Percentiles rank a stretch among this genome's conserved stretches.
These are phyloP conservation scores for Pittosporum tobira DNA, from an alignment of 129 eudicot genomes.

Conservation along the genomic window DNA sequence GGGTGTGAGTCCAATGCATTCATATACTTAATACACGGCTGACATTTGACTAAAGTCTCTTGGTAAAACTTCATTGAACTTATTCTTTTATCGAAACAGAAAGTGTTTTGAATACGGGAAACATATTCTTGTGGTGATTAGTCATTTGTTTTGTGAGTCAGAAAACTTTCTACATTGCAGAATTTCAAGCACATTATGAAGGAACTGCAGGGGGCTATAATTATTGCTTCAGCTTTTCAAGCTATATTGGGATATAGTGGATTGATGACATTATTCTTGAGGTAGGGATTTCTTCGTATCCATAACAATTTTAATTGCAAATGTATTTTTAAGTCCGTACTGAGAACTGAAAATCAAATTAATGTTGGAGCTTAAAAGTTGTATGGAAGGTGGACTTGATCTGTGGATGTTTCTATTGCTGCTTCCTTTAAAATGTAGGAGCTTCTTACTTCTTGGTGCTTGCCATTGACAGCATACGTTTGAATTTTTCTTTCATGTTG, in stretches of 20 bases:
- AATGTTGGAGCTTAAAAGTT: not conserved
- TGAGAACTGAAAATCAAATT: not conserved
- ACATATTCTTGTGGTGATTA: not conserved
- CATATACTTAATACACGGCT: too few species aligned
- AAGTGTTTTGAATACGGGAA: too few species aligned
- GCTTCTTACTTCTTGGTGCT: not conserved
- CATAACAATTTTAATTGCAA: not conserved
- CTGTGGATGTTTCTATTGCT: not conserved
- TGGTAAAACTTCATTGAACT: too few species aligned
- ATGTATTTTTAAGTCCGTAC: not conserved
- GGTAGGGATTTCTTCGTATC: slow-evolving; percentile 31
- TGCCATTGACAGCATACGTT: too few species aligned
- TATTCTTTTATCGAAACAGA: too few species aligned
- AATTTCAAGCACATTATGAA: slow-evolving; percentile 95
- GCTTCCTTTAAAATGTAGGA: not conserved
- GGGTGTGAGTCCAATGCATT: too few species aligned
- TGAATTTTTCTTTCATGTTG: too few species aligned
- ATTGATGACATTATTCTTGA: slow-evolving; percentile 64
- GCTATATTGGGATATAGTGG: slow-evolving; percentile 93
- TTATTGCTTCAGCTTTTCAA: slow-evolving; percentile 84
- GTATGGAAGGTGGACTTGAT: not conserved
- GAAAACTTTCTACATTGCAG: slow-evolving; percentile 32
- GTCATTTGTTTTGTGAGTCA: not conserved
- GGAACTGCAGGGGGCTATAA: slow-evolving; percentile 91
- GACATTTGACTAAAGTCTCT: too few species aligned